These are phyloP conservation scores for Colletotrichum sublineola DNA, from an alignment of 2,329 filamentous ascomycete species.

Conservation along the genomic window DNA sequence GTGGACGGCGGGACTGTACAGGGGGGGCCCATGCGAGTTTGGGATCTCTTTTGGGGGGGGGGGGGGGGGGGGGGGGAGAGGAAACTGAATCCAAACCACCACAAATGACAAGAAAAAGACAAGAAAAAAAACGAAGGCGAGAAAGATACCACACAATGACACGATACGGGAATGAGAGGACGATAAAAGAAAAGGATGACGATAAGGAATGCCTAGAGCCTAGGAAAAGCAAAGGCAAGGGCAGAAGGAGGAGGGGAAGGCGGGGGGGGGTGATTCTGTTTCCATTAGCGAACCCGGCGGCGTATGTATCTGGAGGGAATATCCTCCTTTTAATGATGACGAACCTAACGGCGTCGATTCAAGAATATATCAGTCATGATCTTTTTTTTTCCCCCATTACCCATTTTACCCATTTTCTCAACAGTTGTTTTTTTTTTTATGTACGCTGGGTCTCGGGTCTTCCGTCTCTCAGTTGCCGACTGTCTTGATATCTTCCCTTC, in stretches of 20 bases:
- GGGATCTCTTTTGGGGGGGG: neutral
- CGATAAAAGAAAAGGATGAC: neutral
- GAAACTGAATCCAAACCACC: neutral
- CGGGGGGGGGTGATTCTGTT: neutral
- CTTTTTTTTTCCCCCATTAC: conserved; percentile 28
- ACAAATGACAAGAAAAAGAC: neutral
- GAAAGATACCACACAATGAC: conserved; percentile 27
- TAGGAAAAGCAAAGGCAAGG: neutral
- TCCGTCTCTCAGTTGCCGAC: neutral
- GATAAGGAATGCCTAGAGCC: neutral
- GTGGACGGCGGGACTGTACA: too few relatives aligned
- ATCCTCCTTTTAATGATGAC: conserved; percentile 28
- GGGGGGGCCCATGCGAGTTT: too few relatives aligned
- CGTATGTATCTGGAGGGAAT: conserved; percentile 1
- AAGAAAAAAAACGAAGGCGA: neutral
- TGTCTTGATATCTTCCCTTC: neutral
- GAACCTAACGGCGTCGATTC: conserved; percentile 27
- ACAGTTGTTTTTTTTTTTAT: too few relatives aligned
- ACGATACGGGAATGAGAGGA: conserved; percentile 18
- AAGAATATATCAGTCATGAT: neutral
- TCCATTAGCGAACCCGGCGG: conserved; percentile 2
- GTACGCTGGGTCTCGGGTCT: too few relatives aligned
- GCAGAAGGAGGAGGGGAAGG: neutral
- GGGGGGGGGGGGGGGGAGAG: neutral
- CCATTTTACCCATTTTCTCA: neutral